Base-by-base conservation (phyloP, 192 early-diverging fungal species). In the Mortierella alpina region DNA sequence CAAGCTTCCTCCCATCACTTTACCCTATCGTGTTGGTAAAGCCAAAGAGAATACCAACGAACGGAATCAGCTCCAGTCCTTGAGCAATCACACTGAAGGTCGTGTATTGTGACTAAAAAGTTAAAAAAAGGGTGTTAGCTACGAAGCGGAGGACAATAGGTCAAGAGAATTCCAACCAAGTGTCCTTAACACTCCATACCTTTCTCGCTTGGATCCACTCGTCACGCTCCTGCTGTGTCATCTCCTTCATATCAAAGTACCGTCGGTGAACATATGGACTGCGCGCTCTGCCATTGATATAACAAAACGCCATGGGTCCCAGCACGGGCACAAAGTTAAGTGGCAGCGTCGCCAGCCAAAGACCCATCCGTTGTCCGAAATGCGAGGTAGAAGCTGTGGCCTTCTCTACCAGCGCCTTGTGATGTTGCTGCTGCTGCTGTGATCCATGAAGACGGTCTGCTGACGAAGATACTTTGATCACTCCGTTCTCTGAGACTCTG, bases 21-120 rank as follows among this genome's bases (percentile, higher is more conserved):
- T 83, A 87, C 86, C 86, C 86, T 68, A 87, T 82, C 22, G 81
- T 75, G 67, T 84, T 87, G 46, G 86, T 84, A 58, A 81, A 87
- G n/a, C 69, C 72, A 83, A 87, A 87, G 53, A 84, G 48, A 68
- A 82, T 83, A 2, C 86, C 86, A 22, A 75, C 57, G 66, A 84
- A 76, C 14, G 86, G 86, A 51, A 87, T 58, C 76, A 84, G 68
- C 68, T 87, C 86, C 40, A 87, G 72, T 17, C 77, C 81, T 41
- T 73, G 72, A 12, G 86, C 83, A 51, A 87, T 79, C 45, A 87
- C 67, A 20, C 86, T 82, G 65, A 87, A 87, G 0, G 68, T 65
- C 4, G 75, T 84, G 59, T 87, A 87, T 22, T 83, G 62, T 6
- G 72, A 66, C 62, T 75, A 76, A 49, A 49, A 53, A 44, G 17